Conservation (phyloP, 345 rosid species). For the Alliaria petiolata region DNA sequence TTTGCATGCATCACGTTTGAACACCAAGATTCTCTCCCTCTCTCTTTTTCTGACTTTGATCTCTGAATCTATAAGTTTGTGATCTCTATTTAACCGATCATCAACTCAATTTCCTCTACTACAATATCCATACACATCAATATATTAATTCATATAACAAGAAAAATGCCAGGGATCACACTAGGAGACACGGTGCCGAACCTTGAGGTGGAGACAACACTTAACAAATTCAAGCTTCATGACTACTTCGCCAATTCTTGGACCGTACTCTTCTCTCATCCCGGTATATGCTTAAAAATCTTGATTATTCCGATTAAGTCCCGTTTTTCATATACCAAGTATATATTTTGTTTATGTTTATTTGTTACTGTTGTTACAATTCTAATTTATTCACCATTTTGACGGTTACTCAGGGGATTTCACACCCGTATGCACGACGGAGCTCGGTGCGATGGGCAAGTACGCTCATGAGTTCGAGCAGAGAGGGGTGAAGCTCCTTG, state of each 20-base stretch:
- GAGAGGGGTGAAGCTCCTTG: constrained; percentile 71
- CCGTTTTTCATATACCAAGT: too few species aligned
- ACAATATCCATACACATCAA: too few species aligned
- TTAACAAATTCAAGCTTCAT: constrained; percentile 59
- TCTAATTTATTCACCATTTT: background rate
- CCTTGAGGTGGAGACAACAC: constrained; percentile 65
- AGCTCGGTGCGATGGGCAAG: constrained; percentile 63
- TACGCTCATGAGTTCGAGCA: constrained; percentile 45
- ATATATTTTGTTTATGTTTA: too few species aligned
- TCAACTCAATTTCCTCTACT: background rate
- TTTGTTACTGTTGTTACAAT: too few species aligned
- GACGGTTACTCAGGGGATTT: constrained; percentile 53
- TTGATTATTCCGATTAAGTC: background rate
- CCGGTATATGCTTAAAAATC: constrained; percentile 34
- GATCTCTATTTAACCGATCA: constrained; percentile 23
- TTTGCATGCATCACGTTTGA: constrained; percentile 26
- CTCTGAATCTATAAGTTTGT: background rate
- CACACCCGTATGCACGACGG: constrained; percentile 84
- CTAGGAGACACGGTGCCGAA: constrained; percentile 70
- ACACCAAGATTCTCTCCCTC: background rate
- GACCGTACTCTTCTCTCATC: constrained; percentile 84
- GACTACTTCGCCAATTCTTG: constrained; percentile 48
- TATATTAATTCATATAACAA: too few species aligned
- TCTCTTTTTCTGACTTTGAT: constrained; percentile 5
- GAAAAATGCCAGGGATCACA: constrained; percentile 66